Base-by-base conservation (phyloP, 1,139 yeast genomes). In the Barnettozyma hawaiiensis region DNA sequence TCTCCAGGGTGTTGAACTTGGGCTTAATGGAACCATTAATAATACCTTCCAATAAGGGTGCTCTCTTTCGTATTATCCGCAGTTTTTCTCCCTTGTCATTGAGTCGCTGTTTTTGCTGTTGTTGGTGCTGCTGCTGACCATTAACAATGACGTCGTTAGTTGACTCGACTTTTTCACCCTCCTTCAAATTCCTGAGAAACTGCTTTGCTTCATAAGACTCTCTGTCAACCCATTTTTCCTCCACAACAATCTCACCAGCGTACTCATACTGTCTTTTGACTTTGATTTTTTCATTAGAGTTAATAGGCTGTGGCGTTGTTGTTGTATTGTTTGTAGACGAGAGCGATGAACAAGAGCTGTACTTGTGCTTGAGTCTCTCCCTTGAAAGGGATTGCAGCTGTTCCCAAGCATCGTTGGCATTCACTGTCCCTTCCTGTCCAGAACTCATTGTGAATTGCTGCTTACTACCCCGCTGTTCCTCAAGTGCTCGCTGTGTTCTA, bases 181-280 rank as follows among this genome's bases (percentile, higher is more conserved):
- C 35, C 60, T 59, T 41, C 26, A 64, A 51, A 2, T 47, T 37
- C 19, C 37, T 46, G 19, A 84, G 62, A 55, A 81, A 89, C 14
- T 92, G 96, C 47, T 77, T 78, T 1, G 95, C 97, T 60, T 85
- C 96, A 7, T 92, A 95, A 3, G 96, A 84, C 42, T 78, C 71
- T 9, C 74, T 75, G 41, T 78, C 83, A 2, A 92, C 97, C 59
- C 73, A 69, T 60, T 85, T 86, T 45, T 83, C 81, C 56, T 89
- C 96, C 0, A 83, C 76, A 5, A 85, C 72, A 6, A 78, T 70
- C 53, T 84, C 84, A 2, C 97, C 97, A 0, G 98, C 98, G 70
- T 89, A 92, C 42, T 85, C 83, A 60, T 86, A 90, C 7, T 81
- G 76, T 44, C 94, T 72, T 47, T 78, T 80, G 43, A 92, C 90